Base-by-base conservation (phyloP, 2,329 filamentous ascomycete genomes). In the Ophiocordyceps robertsii region DNA sequence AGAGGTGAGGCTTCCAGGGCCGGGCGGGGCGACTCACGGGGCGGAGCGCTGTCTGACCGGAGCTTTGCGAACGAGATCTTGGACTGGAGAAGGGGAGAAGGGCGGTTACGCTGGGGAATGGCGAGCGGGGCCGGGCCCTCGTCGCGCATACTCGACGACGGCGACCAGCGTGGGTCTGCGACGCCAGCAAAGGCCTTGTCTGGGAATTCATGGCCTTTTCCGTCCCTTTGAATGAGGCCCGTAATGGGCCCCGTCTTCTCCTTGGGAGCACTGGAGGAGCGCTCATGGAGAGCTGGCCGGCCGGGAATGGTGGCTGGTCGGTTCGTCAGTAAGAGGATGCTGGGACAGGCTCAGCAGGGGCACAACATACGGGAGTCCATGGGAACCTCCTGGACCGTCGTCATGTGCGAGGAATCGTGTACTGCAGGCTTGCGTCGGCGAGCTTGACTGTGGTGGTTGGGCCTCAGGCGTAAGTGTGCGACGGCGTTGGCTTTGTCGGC, bases 321-420 rank as follows among this genome's bases (percentile, higher is more conserved):
- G 29, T 12, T 5, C 29, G 37, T 21, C 21, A 19, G 17, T 10
- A 24, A 6, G 9, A n/a, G 3, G 6, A 33, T 29, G 31, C 27
- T 37, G 38, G 37, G 33, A n/a, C 40, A 55, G 6, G 30, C 4
- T 13, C 27, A 5, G 14, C n/a, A 3, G 8, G 35, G 13, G 12
- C 13, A 13, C 14, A 9, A 66, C 79, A 65, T 66, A 84, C 80
- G 80, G 52, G 80, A 83, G 60, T 84, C 80, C 77, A 83, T 82
- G 41, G 75, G 59, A 39, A 72, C 61, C 54, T 82, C 79, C 48
- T 82, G 77, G 13, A 82, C 78, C 2, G 78, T 82, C 6, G 77
- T 80, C 77, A 82, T 80, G 30, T 75, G 76, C 2, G 75, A 78
- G 39, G 81, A 58, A 47, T 83, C 80, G 10, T 76, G 73, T 13